A percentile compares a stretch with the other conserved stretches of the same genome.
These are phyloP conservation scores for Solanum commersonii DNA, from an alignment of 257 asterid genomes.

Conservation along the genomic window DNA sequence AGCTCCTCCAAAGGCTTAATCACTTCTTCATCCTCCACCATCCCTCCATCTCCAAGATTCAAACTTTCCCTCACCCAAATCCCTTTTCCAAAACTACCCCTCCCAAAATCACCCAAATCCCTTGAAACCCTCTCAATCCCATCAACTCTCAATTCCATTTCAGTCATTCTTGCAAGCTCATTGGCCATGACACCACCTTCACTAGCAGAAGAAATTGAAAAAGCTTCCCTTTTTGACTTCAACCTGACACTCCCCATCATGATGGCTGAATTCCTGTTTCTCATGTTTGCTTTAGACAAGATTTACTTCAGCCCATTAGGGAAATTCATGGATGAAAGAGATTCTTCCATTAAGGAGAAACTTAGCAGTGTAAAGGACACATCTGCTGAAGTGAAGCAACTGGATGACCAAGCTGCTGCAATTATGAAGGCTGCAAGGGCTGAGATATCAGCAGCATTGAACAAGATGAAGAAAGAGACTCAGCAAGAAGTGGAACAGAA, in stretches of 20 bases:
- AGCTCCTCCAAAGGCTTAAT: conserved; percentile 52
- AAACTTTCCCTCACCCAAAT: conserved; percentile 8
- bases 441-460: conserved; percentile 78
- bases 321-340: conserved; percentile 87
- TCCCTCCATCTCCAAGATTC: conserved; percentile 31
- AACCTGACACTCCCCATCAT: conserved; percentile 83
- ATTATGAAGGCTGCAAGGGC: conserved; percentile 89
- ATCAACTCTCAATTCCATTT: conserved; percentile 12
- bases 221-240: conserved; percentile 84
- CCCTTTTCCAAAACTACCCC: conserved; percentile 27
- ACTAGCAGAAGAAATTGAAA: conserved; percentile 62
- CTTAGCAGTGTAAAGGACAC: conserved; percentile 84
- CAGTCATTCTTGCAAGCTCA: conserved; percentile 48
- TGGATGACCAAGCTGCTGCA: conserved; percentile 73
- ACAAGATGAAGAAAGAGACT: conserved; percentile 93
- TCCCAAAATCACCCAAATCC: conserved; percentile 28
- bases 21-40: conserved; percentile 3
- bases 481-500: conserved; percentile 77
- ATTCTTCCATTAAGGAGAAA: conserved; percentile 64
- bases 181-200: conserved; percentile 72
- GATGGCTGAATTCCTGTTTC: conserved; percentile 57
- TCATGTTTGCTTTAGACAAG: conserved; percentile 90
- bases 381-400: conserved; percentile 72
- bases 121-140: conserved; percentile 23
- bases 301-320: conserved; percentile 75